Evolutionary conservation across 2,329 filamentous ascomycete species (phyloP).

Genomic region (Coniochaeta prunicola): DNA sequence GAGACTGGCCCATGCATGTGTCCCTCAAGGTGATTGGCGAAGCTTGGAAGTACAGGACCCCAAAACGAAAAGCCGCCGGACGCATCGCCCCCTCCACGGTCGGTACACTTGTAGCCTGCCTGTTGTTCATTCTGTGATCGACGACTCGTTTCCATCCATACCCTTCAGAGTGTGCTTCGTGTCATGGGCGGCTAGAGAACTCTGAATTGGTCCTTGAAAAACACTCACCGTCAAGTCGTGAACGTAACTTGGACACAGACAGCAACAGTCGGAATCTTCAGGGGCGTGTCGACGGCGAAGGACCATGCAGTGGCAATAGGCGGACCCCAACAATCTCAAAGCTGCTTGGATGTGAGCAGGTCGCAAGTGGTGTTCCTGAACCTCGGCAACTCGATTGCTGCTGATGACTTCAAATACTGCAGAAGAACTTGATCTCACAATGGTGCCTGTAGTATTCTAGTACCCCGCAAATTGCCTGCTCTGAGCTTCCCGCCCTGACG

Average conservation of each 20-base stretch:
- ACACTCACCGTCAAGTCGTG: neutral
- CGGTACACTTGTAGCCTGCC: too few relatives aligned
- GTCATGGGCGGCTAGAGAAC: too few relatives aligned
- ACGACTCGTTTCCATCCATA: neutral
- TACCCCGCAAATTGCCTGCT: neutral
- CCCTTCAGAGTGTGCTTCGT: neutral
- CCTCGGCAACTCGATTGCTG: neutral
- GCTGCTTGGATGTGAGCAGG: neutral
- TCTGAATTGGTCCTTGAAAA: neutral
- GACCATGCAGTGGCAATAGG: neutral
- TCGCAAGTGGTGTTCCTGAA: neutral
- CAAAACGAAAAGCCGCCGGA: too few relatives aligned
- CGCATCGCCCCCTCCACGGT: too few relatives aligned
- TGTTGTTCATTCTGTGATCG: neutral
- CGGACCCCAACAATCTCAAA: neutral
- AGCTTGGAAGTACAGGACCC: neutral
- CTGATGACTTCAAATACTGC: neutral
- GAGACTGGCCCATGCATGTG: constrained; percentile 22
- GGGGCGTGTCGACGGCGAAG: neutral
- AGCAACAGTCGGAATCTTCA: neutral
- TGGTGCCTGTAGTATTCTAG: neutral
- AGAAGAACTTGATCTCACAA: too few relatives aligned
- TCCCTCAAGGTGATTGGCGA: constrained; percentile 17
- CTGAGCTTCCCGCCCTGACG: neutral
- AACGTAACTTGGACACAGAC: neutral